Evolutionary conservation across 352 stramenopile genomes (phyloP), one percentile per base, ranked within the genome.

Genomic region (Phytophthora citricola): DNA sequence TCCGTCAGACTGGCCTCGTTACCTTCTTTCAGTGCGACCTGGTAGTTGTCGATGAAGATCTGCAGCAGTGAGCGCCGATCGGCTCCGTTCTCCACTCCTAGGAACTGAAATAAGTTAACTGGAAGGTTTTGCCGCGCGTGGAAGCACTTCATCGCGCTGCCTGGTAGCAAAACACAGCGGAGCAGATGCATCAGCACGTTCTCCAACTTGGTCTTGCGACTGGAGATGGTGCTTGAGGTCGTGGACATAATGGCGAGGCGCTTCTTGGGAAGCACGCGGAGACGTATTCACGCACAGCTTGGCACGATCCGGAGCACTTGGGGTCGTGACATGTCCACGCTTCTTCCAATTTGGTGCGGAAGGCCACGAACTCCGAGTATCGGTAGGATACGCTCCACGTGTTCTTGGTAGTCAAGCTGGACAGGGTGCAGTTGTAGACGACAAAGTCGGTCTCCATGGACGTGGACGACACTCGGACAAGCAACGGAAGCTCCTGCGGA

Each of bases 71-170:
- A 90, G 12, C 83, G 81, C 36, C 71, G 76, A 46, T 90, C 79
- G 24, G 60, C 63, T 14, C 70, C 69, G 36, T 85, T 64, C 39
- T 76, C 40, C n/a, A 92, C 83, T 17, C 77, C 73, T 1, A 92
- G 70, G 39, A 90, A 90, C 55, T 82, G 46, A 50, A 89, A 90
- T 29, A 92, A 51, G 43, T 85, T 72, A 14, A n/a, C 50, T 4
- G 83, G 78, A 8, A 92, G 72, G 3, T 71, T 59, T 34, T 75
- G 77, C 26, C 83, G 81, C 6, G 81, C 81, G 24, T 72, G 63
- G 40, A 76, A 62, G 45, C 83, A 92, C 67, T 85, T 89, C 83
- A 92, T 92, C 27, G 83, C 79, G 47, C 78, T 90, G 0, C 83
- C 81, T 7, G 81, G 79, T 6, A 90, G 71, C 32, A 92, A 54